Evolutionary conservation across 768 basidiomycete species (phyloP).

Genomic region (Chiua virens): DNA sequence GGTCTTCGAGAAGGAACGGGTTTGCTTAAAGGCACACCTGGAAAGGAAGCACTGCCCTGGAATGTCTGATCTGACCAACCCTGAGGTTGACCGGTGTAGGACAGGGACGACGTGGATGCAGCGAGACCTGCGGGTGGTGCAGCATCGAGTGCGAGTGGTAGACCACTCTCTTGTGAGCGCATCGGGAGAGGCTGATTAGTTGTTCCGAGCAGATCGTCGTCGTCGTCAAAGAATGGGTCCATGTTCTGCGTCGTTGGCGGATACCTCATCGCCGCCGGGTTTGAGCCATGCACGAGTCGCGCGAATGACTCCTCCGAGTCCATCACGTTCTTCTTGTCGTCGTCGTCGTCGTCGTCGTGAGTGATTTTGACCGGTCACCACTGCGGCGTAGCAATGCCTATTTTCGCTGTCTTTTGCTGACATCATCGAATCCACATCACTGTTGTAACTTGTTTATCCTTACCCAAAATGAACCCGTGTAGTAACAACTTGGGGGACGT

Average conservation of each 20-base stretch:
- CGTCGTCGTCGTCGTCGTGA: constrained; percentile 8
- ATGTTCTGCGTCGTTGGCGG: constrained; percentile 50
- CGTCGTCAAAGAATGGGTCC: constrained; percentile 79
- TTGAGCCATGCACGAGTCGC: constrained; percentile 24
- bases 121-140: constrained; percentile 62
- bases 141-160: constrained; percentile 58
- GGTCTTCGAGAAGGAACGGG: constrained; percentile 15
- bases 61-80: constrained; percentile 70
- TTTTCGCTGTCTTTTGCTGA: constrained; percentile 1
- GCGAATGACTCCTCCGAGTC: constrained; percentile 30
- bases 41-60: constrained; percentile 43
- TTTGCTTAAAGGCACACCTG: constrained; percentile 25
- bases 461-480: too few relatives aligned
- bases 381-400: too few relatives aligned
- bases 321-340: constrained; percentile 9
- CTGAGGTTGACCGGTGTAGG: constrained; percentile 48
- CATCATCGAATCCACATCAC: constrained; percentile 4
- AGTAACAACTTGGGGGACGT: too few relatives aligned
- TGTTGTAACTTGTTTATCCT: constrained; percentile 11
- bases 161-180: constrained; percentile 47
- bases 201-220: constrained; percentile 48
- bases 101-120: constrained; percentile 45
- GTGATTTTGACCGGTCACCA: background rate
- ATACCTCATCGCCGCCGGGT: constrained; percentile 38
- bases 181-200: constrained; percentile 26